phyloP scores from a whole-genome alignment of 1,284 basidiomycete species.

The Ceratobasidium sp. region DNA sequence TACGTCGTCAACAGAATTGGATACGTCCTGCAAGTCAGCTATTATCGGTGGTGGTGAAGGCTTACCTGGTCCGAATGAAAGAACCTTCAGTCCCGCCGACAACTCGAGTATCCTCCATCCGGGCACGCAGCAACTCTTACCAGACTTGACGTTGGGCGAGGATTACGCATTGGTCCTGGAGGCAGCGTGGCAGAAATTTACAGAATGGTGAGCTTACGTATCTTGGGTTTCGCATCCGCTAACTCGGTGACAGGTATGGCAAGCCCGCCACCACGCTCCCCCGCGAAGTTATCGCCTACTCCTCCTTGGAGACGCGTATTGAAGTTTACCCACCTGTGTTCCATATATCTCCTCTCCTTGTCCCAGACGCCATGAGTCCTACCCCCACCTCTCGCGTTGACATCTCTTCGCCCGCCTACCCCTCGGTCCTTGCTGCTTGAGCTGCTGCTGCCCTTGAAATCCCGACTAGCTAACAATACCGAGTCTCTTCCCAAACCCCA shows the following conservation, averaged over 20 bases:
- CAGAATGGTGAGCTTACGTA: conserved; percentile 68
- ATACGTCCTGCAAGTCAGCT: conserved; percentile 78
- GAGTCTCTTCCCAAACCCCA: conserved; percentile 38
- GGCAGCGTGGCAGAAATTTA: conserved; percentile 78
- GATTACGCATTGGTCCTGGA: conserved; percentile 84
- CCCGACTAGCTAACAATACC: conserved; percentile 29
- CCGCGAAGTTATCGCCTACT: conserved; percentile 76
- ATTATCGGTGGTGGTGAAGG: conserved; percentile 66
- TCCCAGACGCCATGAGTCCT: conserved; percentile 1
- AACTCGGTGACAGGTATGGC: conserved; percentile 73
- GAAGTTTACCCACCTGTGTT: conserved; percentile 85
- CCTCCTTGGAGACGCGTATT: conserved; percentile 68
- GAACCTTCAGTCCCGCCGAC: conserved; percentile 78
- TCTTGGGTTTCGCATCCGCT: conserved; percentile 41
- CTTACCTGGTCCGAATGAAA: conserved; percentile 16
- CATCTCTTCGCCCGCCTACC: conserved; percentile 50
- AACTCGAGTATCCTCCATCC: conserved; percentile 73
- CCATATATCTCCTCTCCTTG: conserved; percentile 60
- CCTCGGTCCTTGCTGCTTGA: conserved; percentile 34
- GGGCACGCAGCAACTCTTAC: conserved; percentile 50
- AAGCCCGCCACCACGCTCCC: conserved; percentile 67
- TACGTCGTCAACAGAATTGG: conserved; percentile 81
- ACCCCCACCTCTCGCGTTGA: conserved; percentile 51
- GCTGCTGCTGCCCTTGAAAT: conserved; percentile 43
- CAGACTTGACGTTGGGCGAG: conserved; percentile 63